These are phyloP conservation scores for Phytophthora ohioensis DNA, from an alignment of 352 stramenopile genomes.

Conservation along the genomic window DNA sequence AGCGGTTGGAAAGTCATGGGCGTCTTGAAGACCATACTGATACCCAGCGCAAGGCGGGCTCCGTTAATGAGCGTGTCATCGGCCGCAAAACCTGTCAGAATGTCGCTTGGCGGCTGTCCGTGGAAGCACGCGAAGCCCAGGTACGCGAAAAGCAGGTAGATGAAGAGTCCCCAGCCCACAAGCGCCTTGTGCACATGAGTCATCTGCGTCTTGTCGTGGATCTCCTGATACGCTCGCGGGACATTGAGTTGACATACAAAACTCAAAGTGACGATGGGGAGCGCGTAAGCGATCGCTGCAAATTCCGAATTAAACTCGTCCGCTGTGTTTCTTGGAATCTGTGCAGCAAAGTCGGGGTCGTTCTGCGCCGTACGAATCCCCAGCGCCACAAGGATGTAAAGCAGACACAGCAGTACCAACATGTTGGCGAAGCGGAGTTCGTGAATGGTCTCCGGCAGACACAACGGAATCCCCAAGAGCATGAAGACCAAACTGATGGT, in stretches of 20 bases:
- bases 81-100: conserved; percentile 76
- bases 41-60: conserved; percentile 71
- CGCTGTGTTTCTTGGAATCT: conserved; percentile 49
- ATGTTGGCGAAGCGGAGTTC: conserved; percentile 85
- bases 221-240: conserved; percentile 79
- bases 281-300: conserved; percentile 70
- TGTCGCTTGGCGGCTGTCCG: conserved; percentile 84
- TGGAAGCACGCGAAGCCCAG: conserved; percentile 85
- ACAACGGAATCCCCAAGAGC: conserved; percentile 75
- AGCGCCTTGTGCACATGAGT: conserved; percentile 73
- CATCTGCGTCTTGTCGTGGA: conserved; percentile 78
- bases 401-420: conserved; percentile 76
- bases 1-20: conserved; percentile 89
- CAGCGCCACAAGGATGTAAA: conserved; percentile 85
- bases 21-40: conserved; percentile 85
- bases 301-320: conserved; percentile 71
- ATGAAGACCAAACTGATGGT: conserved; percentile 74
- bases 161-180: conserved; percentile 55
- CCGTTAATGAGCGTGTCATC: conserved; percentile 84
- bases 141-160: conserved; percentile 74
- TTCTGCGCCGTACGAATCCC: conserved; percentile 53
- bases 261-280: conserved; percentile 84
- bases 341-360: conserved; percentile 50
- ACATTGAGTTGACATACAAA: conserved; percentile 88
- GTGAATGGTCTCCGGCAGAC: conserved; percentile 85